phyloP scores from a whole-genome alignment of 768 basidiomycete species.

The Tulasnella sp. region DNA sequence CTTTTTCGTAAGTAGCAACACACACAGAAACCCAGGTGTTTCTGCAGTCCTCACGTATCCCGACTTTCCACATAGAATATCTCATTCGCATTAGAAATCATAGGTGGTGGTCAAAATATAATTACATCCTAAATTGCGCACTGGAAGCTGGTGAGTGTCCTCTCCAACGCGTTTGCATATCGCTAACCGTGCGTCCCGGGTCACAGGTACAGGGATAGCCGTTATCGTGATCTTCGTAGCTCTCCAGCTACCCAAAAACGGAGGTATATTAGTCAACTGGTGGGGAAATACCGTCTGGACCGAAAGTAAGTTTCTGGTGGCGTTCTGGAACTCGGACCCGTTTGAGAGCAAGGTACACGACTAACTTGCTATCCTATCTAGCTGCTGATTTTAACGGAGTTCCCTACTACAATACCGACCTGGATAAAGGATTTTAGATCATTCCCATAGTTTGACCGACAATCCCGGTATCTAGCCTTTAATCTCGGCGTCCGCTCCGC shows the following conservation, averaged over 20 bases:
- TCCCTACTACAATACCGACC: background rate
- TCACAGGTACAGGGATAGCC: constrained; percentile 45
- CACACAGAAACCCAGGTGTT: background rate
- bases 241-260: constrained; percentile 46
- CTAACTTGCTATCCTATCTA: background rate
- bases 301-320: constrained; percentile 22
- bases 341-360: too few species aligned
- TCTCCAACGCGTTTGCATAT: background rate
- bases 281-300: constrained; percentile 46
- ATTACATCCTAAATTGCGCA: constrained; percentile 51
- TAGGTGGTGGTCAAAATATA: constrained; percentile 57
- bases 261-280: constrained; percentile 45
- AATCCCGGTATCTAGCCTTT: too few species aligned
- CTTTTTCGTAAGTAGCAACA: constrained; percentile 47
- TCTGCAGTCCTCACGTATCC: background rate
- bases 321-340: too few species aligned
- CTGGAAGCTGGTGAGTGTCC: constrained; percentile 48
- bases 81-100: constrained; percentile 48
- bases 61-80: constrained; percentile 43
- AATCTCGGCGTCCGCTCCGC: too few species aligned
- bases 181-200: background rate
- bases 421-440: background rate
- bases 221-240: constrained; percentile 50
- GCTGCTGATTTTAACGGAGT: background rate
- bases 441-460: background rate